These are phyloP conservation scores for Rhodotorula sp. DNA, from an alignment of 1,284 basidiomycete genomes.

Conservation along the genomic window DNA sequence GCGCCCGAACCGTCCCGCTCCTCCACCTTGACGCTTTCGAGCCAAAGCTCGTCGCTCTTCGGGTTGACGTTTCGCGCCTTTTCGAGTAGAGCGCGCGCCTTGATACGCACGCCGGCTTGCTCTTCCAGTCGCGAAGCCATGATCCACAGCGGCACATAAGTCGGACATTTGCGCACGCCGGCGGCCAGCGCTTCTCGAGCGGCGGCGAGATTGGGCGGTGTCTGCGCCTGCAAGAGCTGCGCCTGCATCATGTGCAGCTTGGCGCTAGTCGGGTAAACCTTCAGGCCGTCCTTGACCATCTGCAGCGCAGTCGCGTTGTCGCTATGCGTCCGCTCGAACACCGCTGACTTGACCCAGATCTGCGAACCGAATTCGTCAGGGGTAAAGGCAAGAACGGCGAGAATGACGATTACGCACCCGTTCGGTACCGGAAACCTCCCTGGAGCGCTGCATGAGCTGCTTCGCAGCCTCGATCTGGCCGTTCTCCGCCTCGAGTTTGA, in stretches of 20 bases:
- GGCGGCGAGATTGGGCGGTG: constrained; percentile 44
- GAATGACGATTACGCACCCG: constrained; percentile 59
- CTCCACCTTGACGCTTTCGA: constrained; percentile 84
- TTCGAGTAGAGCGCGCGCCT: constrained; percentile 86
- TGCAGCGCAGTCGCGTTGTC: constrained; percentile 69
- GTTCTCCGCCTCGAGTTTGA: constrained; percentile 93
- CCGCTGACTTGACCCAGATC: constrained; percentile 99
- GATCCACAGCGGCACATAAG: constrained; percentile 81
- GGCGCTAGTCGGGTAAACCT: constrained; percentile 77
- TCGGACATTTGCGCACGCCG: constrained; percentile 78
- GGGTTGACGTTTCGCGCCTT: constrained; percentile 83
- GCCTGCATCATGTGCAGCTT: constrained; percentile 97
- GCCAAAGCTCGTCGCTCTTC: constrained; percentile 80
- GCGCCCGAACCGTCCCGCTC: constrained; percentile 72
- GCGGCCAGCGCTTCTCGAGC: constrained; percentile 75
- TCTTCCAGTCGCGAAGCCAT: constrained; percentile 85
- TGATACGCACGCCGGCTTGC: constrained; percentile 80
- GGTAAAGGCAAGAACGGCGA: not conserved
- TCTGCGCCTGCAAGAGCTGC: constrained; percentile 61
- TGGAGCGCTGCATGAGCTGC: constrained; percentile 79
- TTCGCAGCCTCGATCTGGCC: constrained; percentile 80
- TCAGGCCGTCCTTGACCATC: constrained; percentile 69
- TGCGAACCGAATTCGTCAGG: constrained; percentile 45
- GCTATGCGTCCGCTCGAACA: constrained; percentile 87
- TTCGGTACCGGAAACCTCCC: constrained; percentile 84